These are phyloP conservation scores for Didymosphaeria variabile DNA, from an alignment of 2,329 filamentous ascomycete species.

Conservation along the genomic window DNA sequence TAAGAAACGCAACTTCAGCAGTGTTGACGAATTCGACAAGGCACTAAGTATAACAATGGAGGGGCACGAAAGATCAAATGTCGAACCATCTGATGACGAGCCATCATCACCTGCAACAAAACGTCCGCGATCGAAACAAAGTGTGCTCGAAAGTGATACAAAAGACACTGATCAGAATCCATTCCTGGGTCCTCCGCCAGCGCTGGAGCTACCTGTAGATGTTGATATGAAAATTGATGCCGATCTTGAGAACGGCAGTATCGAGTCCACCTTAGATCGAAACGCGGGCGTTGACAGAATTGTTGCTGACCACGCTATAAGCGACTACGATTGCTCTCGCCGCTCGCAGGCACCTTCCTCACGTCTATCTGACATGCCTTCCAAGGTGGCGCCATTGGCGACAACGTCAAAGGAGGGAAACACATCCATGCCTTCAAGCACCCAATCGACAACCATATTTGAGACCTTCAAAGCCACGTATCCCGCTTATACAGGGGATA, in stretches of 20 bases:
- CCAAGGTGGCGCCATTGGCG: neutral
- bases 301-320: neutral
- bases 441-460: constrained; percentile 26
- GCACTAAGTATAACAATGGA: too few relatives aligned
- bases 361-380: neutral
- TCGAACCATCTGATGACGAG: too few relatives aligned
- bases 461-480: constrained; percentile 44
- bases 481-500: constrained; percentile 45
- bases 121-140: neutral
- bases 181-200: neutral
- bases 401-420: neutral
- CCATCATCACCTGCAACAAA: too few relatives aligned
- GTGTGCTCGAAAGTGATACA: neutral
- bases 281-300: neutral
- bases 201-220: neutral
- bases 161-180: neutral
- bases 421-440: neutral
- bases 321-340: neutral
- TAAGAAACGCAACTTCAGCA: too few relatives aligned
- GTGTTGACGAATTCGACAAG: too few relatives aligned
- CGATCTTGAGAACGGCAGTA: too few relatives aligned
- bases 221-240: constrained; percentile 2
- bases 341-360: neutral
- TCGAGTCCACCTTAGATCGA: too few relatives aligned
- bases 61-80: too few relatives aligned